Conservation (phyloP, 208 protist genomes). For the Porcisia hertigi region DNA sequence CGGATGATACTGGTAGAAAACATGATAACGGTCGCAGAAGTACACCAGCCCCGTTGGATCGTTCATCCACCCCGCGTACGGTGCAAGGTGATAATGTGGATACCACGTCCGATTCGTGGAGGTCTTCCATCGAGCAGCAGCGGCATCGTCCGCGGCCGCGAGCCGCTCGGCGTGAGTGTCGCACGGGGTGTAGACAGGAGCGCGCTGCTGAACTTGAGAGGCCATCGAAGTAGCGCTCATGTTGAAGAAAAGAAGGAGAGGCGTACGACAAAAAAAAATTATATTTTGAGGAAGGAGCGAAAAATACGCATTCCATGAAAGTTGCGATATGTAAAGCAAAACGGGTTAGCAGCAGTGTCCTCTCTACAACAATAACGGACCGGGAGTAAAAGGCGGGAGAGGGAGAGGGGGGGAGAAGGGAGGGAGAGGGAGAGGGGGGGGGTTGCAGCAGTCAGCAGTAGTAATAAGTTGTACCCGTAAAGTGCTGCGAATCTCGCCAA, state of each 20-base stretch:
- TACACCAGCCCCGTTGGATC: conserved; percentile 40
- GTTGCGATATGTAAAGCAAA: neutral
- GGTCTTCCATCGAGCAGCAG: conserved; percentile 15
- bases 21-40: conserved; percentile 44
- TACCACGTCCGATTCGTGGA: conserved; percentile 37
- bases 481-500: no score
- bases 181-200: conserved; percentile 11
- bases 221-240: neutral
- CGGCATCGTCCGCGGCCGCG: conserved; percentile 19
- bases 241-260: neutral
- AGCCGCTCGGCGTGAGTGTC: conserved; percentile 37
- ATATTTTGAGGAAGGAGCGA: neutral
- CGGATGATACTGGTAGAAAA: conserved; percentile 63
- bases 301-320: neutral
- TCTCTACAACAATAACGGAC: no score
- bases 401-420: neutral
- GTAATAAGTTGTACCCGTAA: no score
- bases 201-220: conserved; percentile 9
- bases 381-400: no score
- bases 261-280: neutral
- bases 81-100: conserved; percentile 44
- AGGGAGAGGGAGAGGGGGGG: neutral
- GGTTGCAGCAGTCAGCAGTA: no score
- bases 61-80: conserved; percentile 52
- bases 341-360: no score